Percentiles rank a stretch among this genome's conserved stretches.
phyloP scores from a whole-genome alignment of 129 eudicot genomes.

The Scalesia atractyloides region DNA sequence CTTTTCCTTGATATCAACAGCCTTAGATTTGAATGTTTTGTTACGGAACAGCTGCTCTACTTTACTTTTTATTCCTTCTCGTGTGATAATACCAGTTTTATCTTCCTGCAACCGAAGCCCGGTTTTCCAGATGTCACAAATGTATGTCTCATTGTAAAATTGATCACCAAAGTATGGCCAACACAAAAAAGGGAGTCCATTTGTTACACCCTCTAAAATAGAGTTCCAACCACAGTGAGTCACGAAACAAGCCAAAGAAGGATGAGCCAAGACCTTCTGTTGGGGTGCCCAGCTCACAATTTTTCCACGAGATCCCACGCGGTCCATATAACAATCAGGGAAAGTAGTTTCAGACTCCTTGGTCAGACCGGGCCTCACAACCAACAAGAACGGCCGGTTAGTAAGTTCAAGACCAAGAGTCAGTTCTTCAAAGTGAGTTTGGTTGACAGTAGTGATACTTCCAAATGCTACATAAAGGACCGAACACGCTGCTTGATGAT shows the following conservation, averaged over 20 bases:
- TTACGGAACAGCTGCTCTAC: constrained; percentile 32
- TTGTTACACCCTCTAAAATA: constrained; percentile 40
- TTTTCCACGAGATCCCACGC: too few relatives aligned
- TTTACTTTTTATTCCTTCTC: too few relatives aligned
- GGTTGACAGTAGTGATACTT: constrained; percentile 48
- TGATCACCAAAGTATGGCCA: constrained; percentile 55
- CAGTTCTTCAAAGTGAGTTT: too few relatives aligned
- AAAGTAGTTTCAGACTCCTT: constrained; percentile 15
- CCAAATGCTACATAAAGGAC: constrained; percentile 62
- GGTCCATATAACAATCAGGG: constrained; percentile 44
- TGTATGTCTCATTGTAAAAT: constrained; percentile 48
- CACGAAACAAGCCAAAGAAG: too few relatives aligned
- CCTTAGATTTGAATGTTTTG: constrained; percentile 36
- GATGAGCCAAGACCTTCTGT: too few relatives aligned
- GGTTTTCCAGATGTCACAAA: constrained; percentile 31
- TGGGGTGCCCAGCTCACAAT: too few relatives aligned
- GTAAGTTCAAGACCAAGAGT: not conserved
- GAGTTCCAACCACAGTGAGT: too few relatives aligned
- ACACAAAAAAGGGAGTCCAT: constrained; percentile 12
- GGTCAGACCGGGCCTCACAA: constrained; percentile 26
- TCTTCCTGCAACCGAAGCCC: too few relatives aligned
- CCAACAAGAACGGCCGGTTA: too few relatives aligned
- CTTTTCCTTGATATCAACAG: constrained; percentile 38
- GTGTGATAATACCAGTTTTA: too few relatives aligned
- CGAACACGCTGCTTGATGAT: constrained; percentile 40